Evolutionary conservation across 2,329 filamentous ascomycete genomes (phyloP), one percentile per base, ranked within the genome.

Genomic region (Daldinia eschscholtzii): DNA sequence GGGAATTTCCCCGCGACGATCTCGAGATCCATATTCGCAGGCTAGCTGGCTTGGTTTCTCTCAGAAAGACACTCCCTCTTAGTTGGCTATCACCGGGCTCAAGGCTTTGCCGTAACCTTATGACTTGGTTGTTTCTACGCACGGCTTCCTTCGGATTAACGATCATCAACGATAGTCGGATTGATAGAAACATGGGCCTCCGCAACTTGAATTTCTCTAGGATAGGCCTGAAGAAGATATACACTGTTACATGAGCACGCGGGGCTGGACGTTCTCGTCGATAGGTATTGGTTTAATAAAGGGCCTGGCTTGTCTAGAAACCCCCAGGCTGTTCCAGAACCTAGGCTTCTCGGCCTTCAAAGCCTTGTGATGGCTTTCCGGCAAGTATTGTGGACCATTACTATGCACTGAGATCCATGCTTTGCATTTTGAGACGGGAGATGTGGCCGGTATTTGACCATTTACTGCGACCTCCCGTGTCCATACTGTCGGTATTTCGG

Each of bases 321-420:
- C 28, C 30, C 52, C 60, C 60, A 37, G 69, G 62, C 57, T 69
- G 63, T 57, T 69, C 69, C 60, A 71, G 57, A 69, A 35, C 55
- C 39, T 46, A 41, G 41, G 57, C 62, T 37, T 9, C 44, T 35
- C 18, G 23, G 20, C 10, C 28, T 10, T 23, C n/a, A 52, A 46
- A 59, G 37, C 57, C 53, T 55, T 23, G 37, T 58, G 62, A 68
- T 37, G 52, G 33, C 39, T 20, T 18, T 37, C 26, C 39, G n/a
- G 59, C 28, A 23, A 33, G 48, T 41, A 53, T 64, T 39, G 52
- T 50, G 60, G 52, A 52, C 46, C 50, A 15, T 33, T 46, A 52
- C 50, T 56, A 66, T 56, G 39, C 59, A 57, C 42, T 42, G 39
- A 61, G 58, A 52, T 44, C 41, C 18, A 64, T 64, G 33, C 41